These are phyloP conservation scores for Phlebiopsis gigantea DNA, from an alignment of 768 basidiomycete genomes.

Conservation along the genomic window DNA sequence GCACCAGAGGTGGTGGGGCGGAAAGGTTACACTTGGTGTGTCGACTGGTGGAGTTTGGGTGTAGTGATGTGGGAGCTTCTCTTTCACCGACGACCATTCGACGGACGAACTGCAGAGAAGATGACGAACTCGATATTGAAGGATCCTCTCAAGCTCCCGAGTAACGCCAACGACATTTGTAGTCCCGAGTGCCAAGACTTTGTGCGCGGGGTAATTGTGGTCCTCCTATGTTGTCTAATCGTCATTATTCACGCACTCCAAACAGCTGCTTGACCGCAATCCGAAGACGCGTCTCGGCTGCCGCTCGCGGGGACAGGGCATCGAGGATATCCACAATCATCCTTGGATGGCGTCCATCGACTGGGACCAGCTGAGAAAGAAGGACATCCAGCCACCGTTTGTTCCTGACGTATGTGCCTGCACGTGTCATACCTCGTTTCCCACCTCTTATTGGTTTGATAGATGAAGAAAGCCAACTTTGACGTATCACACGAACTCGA, in stretches of 20 bases:
- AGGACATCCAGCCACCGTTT: conserved; percentile 73
- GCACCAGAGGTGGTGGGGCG: conserved; percentile 92
- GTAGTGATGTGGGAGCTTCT: conserved; percentile 88
- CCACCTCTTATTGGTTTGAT: background rate
- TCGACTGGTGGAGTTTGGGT: conserved; percentile 97
- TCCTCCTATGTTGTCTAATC: conserved; percentile 20
- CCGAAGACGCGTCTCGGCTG: conserved; percentile 78
- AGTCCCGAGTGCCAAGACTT: conserved; percentile 63
- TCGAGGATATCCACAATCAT: conserved; percentile 75
- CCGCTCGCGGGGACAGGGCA: conserved; percentile 57
- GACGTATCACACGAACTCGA: conserved; percentile 97
- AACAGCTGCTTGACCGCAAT: conserved; percentile 82
- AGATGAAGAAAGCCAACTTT: conserved; percentile 98
- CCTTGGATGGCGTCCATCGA: conserved; percentile 82
- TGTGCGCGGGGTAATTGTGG: conserved; percentile 49
- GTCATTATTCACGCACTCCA: background rate
- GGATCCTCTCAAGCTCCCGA: conserved; percentile 75
- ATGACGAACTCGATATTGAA: conserved; percentile 84
- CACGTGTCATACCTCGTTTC: conserved; percentile 5
- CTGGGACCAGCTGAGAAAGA: conserved; percentile 74
- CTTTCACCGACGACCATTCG: conserved; percentile 79
- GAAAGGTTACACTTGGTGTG: conserved; percentile 88
- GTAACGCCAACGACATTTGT: conserved; percentile 53
- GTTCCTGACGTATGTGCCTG: conserved; percentile 78
- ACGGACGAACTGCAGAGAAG: conserved; percentile 83